Evolutionary conservation across 1,139 yeast genomes (phyloP).

Genomic region (Debaryomyces subglobosus): DNA sequence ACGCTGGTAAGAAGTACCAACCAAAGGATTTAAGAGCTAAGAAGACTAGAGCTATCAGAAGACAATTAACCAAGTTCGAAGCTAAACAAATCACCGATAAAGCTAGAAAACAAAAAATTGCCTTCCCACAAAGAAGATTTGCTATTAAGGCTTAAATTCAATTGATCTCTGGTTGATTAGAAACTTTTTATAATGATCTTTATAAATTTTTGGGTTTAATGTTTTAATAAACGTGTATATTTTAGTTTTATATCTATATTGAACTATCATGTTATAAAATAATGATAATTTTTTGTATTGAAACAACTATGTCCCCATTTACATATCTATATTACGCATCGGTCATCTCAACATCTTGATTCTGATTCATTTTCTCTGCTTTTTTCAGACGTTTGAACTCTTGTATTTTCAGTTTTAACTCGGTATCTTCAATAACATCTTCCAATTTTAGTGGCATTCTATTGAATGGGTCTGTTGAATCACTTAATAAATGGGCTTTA

Average conservation of each 20-base stretch:
- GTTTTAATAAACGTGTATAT: slow-evolving; percentile 26
- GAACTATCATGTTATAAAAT: slow-evolving; percentile 4
- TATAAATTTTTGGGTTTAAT: slow-evolving; percentile 17
- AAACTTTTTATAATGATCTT: slow-evolving; percentile 14
- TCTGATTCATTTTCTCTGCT: slow-evolving; percentile 15
- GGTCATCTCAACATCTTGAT: slow-evolving; percentile 24
- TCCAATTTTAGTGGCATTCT: slow-evolving; percentile 88
- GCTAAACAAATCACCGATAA: slow-evolving; percentile 79
- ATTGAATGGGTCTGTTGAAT: slow-evolving; percentile 96
- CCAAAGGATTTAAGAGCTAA: slow-evolving; percentile 99
- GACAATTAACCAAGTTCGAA: slow-evolving; percentile 90
- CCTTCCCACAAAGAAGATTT: slow-evolving; percentile 98
- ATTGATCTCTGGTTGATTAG: slow-evolving; percentile 15
- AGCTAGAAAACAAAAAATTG: slow-evolving; percentile 88
- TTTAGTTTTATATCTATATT: slow-evolving; percentile 14
- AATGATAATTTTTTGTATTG: neutral
- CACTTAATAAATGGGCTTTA: slow-evolving; percentile 90
- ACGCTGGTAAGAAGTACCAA: slow-evolving; percentile 94
- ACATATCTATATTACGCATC: slow-evolving; percentile 10
- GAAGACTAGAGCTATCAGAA: slow-evolving; percentile 99
- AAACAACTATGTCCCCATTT: neutral
- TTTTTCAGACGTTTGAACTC: slow-evolving; percentile 54
- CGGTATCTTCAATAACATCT: slow-evolving; percentile 79
- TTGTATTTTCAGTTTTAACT: slow-evolving; percentile 61
- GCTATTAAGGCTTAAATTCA: slow-evolving; percentile 92